These are phyloP conservation scores for Raddia distichophylla DNA, from an alignment of 176 grass and related monocot genomes.

Conservation along the genomic window DNA sequence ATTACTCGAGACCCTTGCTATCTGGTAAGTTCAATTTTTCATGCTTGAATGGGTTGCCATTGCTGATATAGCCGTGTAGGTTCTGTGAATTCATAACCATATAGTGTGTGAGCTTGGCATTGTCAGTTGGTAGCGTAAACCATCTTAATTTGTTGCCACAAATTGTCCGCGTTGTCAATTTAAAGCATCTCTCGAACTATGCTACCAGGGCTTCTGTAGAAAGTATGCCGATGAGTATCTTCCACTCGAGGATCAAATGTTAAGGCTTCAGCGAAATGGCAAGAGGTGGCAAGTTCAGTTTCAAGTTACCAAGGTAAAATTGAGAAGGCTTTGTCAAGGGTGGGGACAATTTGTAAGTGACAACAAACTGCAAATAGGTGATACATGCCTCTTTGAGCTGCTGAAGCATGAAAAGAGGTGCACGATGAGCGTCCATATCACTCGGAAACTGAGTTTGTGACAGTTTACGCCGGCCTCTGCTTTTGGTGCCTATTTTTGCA, in stretches of 20 bases:
- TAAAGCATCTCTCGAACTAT: conserved; percentile 3
- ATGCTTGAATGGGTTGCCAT: not conserved
- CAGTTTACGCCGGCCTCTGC: not conserved
- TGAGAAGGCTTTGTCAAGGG: not conserved
- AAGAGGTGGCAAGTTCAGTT: conserved; percentile 8
- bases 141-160: not conserved
- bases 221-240: conserved; percentile 20
- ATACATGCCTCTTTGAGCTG: conserved; percentile 14
- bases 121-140: not conserved
- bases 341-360: conserved; percentile 11
- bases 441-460: not conserved
- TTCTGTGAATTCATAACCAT: not conserved
- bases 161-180: not conserved
- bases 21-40: conserved; percentile 14
- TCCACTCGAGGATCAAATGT: conserved; percentile 6
- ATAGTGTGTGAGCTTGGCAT: not conserved
- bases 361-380: conserved; percentile 18
- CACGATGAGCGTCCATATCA: conserved; percentile 15
- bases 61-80: not conserved
- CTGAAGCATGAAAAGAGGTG: not conserved
- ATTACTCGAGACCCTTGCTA: not conserved
- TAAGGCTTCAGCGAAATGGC: conserved; percentile 10
- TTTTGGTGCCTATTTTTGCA: not conserved
- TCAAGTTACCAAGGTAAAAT: not conserved
- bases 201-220: not conserved